Base-by-base conservation (phyloP, 176 grass and related monocot genomes). In the Aegilops speltoides region DNA sequence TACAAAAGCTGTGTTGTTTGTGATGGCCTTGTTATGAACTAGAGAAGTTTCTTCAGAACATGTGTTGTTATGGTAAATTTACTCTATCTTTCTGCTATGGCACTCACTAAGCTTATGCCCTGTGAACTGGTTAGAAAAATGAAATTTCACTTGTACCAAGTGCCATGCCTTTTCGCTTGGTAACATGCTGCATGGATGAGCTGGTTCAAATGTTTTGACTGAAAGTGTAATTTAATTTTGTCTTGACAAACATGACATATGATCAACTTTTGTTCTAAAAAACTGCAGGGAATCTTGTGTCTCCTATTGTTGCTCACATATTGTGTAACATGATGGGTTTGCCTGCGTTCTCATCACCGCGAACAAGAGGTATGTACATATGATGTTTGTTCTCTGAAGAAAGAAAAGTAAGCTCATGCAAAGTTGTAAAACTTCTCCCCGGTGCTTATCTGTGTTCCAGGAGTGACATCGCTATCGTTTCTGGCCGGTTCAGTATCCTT, bases 251-350 rank as follows among this genome's bases (percentile, higher is more conserved):
- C 16, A 11, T 88, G 66, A 16, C 19, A 29, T 79, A 63, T 63
- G 41, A 75, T 81, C 31, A 83, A 85, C 7, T 79, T 61, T 29
- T 19, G 5, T 86, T 64, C 45, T 29, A 16, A 69, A 32, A 68
- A 79, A 41, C 7, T 88, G 25, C 82, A 95, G 96, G 93, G 10
- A 91, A 92, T 78, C 66, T 98, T 37, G 16, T 94, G 34, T 84
- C 91, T 77, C 91, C 96, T 24, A 89, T 98, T 87, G 76, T 92
- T 69, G 96, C 91, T 71, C 96, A 98, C 64, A 68, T 98, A 79
- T 88, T 98, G 64, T 98, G 96, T 81, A 98, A 98, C 83, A 77
- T 92, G 82, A 95, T 98, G 96, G 93, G 91, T 11, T 87, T 98
- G 70, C 96, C 96, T 79, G 76, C 85, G 45, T 89, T 92, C 57